phyloP scores from a whole-genome alignment of 805 yeast species.

The Scheffersomyces stipitis region DNA sequence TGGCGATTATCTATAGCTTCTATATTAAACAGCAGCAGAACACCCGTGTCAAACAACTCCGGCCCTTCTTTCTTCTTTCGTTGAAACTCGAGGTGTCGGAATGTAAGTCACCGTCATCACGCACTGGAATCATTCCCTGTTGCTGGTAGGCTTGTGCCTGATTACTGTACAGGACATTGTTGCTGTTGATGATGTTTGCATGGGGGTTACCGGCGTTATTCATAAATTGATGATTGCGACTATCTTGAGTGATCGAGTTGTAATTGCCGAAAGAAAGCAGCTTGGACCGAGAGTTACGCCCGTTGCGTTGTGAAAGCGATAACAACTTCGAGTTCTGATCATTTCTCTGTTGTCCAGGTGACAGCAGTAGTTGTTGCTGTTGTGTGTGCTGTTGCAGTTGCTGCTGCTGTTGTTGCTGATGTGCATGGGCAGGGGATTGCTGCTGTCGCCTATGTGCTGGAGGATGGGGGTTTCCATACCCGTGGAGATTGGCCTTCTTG shows the following conservation, averaged over 20 bases:
- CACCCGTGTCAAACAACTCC: conserved; percentile 2
- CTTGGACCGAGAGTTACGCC: conserved; percentile 12
- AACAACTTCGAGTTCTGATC: conserved; percentile 6
- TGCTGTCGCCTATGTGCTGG: conserved; percentile 34
- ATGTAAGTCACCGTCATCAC: conserved; percentile 40
- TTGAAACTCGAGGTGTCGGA: conserved; percentile 37
- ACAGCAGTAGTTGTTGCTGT: conserved; percentile 2
- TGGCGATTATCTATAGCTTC: too few relatives aligned
- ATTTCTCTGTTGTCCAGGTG: conserved; percentile 2
- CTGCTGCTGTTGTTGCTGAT: conserved; percentile 17
- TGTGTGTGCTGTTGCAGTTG: conserved; percentile 15
- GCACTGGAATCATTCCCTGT: conserved; percentile 31
- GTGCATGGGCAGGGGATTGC: conserved; percentile 10
- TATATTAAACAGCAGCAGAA: conserved; percentile 3
- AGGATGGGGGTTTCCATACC: conserved; percentile 94
- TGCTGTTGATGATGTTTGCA: conserved; percentile 21
- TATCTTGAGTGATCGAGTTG: conserved; percentile 19
- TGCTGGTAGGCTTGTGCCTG: conserved; percentile 15
- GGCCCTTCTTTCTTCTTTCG: conserved; percentile 10
- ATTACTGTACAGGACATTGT: conserved; percentile 3
- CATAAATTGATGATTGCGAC: conserved; percentile 15
- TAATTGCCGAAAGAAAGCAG: conserved; percentile 17
- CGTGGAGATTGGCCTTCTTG: conserved; percentile 91
- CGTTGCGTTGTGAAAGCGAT: conserved; percentile 9
- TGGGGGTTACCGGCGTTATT: conserved; percentile 16